Evolutionary conservation across 2,329 filamentous ascomycete genomes (phyloP), one percentile per base, ranked within the genome.

Genomic region (Cadophora sp.): DNA sequence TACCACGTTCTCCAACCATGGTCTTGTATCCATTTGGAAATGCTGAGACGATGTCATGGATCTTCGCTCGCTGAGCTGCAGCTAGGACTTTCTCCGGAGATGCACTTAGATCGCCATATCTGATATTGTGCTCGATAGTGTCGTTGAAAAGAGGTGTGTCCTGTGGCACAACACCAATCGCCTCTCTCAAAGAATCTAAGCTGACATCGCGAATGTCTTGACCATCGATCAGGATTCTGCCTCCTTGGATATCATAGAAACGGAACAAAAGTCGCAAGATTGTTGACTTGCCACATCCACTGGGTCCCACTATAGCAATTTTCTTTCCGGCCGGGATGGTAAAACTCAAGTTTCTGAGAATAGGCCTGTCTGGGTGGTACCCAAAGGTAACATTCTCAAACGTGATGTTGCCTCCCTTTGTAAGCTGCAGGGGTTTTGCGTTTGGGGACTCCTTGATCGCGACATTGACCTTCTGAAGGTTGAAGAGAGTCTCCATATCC

Each of bases 401-500:
- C 68, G 84, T 90, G 79, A 99, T 97, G 79, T 97, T 91, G 61
- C 96, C 96, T 19, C 94, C 94, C 71, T 86, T 88, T 53, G 85
- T 85, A 16, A 99, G 85, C 9, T 86, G 81, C 0, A 99, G 85
- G 0, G 91, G 85, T 76, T 90, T 89, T 0, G 95, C 93, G 75
- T 92, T 83, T 1, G 91, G 87, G 64, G 87, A 85, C 75, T 99
- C 94, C 74, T 88, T 90, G 77, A 99, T 92, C 46, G 87, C 89
- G 14, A 97, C 90, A 73, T 98, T 97, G 77, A 98, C 95, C 79
- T 97, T 98, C 80, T 99, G 96, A 37, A 99, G 85, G 79, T 93
- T 97, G 84, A 99, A 99, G 6, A 99, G 86, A 0, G 96, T 98
- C 81, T 98, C 96, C 96, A 99, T 99, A 79, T 99, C 97, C 40